These are phyloP conservation scores for Neofusicoccum parvum DNA, from an alignment of 2,329 filamentous ascomycete species.

Conservation along the genomic window DNA sequence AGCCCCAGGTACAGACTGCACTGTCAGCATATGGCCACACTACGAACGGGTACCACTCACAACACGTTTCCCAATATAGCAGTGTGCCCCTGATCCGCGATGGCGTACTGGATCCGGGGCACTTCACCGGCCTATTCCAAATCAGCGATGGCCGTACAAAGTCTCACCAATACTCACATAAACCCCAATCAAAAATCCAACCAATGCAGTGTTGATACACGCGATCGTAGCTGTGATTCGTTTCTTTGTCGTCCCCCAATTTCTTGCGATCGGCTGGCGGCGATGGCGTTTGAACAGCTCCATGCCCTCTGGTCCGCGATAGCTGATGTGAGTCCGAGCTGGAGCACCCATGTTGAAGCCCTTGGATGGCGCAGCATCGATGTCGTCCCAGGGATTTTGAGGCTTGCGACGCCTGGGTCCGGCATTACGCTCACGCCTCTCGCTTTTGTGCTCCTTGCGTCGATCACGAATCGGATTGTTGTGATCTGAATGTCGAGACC, in stretches of 20 bases:
- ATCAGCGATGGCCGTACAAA: neutral
- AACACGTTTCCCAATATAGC: constrained; percentile 73
- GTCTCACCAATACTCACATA: constrained; percentile 50
- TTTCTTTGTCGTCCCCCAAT: constrained; percentile 70
- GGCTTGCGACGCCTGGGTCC: neutral
- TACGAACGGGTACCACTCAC: constrained; percentile 30
- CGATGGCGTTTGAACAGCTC: constrained; percentile 46
- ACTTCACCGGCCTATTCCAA: constrained; percentile 65
- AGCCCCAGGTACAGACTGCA: constrained; percentile 66
- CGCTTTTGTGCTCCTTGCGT: constrained; percentile 10
- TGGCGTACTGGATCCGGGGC: constrained; percentile 76
- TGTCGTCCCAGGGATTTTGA: neutral
- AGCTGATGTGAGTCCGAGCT: constrained; percentile 40
- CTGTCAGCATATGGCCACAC: neutral
- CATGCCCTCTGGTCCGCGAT: constrained; percentile 30
- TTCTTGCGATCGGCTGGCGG: constrained; percentile 68
- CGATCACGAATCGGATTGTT: neutral
- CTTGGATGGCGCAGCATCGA: neutral
- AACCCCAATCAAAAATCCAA: constrained; percentile 72
- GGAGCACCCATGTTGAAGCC: constrained; percentile 24
- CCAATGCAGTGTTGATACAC: constrained; percentile 71
- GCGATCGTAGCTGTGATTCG: constrained; percentile 68
- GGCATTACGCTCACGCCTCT: neutral
- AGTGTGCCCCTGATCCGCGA: constrained; percentile 68
- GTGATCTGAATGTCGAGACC: neutral